A percentile compares a stretch with the other conserved stretches of the same genome.
phyloP scores from a whole-genome alignment of 2,329 filamentous ascomycete species.

The Coniochaeta pulveracea region DNA sequence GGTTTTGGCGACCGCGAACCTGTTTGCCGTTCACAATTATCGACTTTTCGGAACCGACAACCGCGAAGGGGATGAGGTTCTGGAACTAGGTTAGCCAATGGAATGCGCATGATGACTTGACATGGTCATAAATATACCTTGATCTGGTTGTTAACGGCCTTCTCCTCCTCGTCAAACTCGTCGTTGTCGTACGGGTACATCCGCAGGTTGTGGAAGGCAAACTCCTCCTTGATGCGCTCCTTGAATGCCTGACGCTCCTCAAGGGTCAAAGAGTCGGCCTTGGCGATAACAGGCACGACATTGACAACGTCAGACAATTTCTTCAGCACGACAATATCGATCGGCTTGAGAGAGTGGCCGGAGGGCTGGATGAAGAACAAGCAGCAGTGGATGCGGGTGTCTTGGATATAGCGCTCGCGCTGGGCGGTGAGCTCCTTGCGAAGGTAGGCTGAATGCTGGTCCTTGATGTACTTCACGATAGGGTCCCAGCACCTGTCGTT shows the following conservation, averaged over 20 bases:
- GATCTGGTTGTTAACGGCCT: conserved; percentile 85
- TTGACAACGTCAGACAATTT: conserved; percentile 99
- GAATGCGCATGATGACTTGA: not conserved
- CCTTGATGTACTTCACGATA: conserved; percentile 99
- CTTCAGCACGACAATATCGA: conserved; percentile 98
- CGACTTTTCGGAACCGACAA: conserved; percentile 95
- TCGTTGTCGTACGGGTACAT: conserved; percentile 99
- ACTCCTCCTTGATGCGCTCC: conserved; percentile 99
- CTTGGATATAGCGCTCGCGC: conserved; percentile 97
- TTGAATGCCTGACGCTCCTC: conserved; percentile 97
- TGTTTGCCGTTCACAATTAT: conserved; percentile 97
- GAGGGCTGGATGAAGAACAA: conserved; percentile 99
- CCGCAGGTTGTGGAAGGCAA: conserved; percentile 98
- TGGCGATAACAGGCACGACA: conserved; percentile 96
- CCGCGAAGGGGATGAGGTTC: conserved; percentile 92
- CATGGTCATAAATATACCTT: conserved; percentile 53
- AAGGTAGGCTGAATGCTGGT: conserved; percentile 98
- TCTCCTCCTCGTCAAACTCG: conserved; percentile 95
- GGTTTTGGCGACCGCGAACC: conserved; percentile 94
- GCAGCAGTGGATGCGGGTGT: conserved; percentile 98
- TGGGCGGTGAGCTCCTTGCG: conserved; percentile 99
- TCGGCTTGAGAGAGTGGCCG: conserved; percentile 95
- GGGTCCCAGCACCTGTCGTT: conserved; percentile 99
- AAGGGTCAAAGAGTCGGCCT: conserved; percentile 89
- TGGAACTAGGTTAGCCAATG: too few species aligned